A percentile compares a stretch with the other conserved stretches of the same genome.
phyloP scores from a whole-genome alignment of 805 yeast genomes.

The Pichia occidentalis region DNA sequence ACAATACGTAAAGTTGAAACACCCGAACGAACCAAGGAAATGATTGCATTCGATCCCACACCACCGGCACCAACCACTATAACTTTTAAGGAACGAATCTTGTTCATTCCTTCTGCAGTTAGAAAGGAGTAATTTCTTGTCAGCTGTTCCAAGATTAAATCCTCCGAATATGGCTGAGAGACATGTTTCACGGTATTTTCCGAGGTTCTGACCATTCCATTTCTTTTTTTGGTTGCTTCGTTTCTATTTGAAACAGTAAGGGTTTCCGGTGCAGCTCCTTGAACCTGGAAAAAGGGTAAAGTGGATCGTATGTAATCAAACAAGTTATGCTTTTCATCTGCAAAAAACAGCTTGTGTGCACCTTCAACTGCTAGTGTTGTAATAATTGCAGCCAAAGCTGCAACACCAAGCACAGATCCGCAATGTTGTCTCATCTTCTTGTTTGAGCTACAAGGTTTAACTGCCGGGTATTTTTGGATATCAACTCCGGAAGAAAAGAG shows the following conservation, averaged over 20 bases:
- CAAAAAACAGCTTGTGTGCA: slow-evolving; percentile 4
- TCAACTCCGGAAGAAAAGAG: neutral
- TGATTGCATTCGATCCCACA: slow-evolving; percentile 94
- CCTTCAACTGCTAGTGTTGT: slow-evolving; percentile 10
- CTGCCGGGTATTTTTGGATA: neutral
- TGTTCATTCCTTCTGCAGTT: slow-evolving; percentile 75
- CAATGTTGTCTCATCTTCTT: slow-evolving; percentile 3
- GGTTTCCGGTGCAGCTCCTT: neutral
- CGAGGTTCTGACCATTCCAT: slow-evolving; percentile 6
- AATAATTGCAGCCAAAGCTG: slow-evolving; percentile 3
- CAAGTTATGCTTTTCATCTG: slow-evolving; percentile 6
- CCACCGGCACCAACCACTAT: slow-evolving; percentile 95
- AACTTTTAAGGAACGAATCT: slow-evolving; percentile 62
- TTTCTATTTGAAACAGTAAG: neutral
- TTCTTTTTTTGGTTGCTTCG: neutral
- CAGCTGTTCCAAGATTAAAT: slow-evolving; percentile 79
- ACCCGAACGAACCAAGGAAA: slow-evolving; percentile 90
- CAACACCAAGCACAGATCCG: slow-evolving; percentile 1
- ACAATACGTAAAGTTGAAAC: slow-evolving; percentile 70
- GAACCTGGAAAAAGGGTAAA: neutral
- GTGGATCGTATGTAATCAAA: slow-evolving; percentile 9
- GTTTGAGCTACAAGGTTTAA: neutral
- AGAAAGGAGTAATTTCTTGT: slow-evolving; percentile 92
- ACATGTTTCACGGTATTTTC: slow-evolving; percentile 13
- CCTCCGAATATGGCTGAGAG: slow-evolving; percentile 42